These are phyloP conservation scores for Pleurotus pulmonarius DNA, from an alignment of 768 basidiomycete species.

Conservation along the genomic window DNA sequence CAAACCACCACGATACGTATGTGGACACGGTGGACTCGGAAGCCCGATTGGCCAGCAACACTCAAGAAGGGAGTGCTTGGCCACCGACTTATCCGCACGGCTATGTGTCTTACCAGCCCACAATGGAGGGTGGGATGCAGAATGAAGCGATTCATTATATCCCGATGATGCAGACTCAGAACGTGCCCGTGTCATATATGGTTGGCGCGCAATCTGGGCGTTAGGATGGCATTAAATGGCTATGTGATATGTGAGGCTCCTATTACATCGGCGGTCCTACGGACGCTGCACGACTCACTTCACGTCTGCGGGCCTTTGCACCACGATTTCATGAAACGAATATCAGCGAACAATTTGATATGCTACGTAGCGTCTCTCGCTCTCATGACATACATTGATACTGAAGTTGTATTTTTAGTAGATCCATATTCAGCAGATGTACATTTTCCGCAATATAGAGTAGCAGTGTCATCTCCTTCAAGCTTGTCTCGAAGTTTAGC, in stretches of 20 bases:
- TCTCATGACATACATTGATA: neutral
- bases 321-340: too few relatives aligned
- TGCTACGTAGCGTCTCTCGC: neutral
- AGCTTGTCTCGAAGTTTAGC: too few relatives aligned
- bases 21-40: neutral
- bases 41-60: constrained; percentile 4
- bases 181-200: neutral
- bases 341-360: too few relatives aligned
- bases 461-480: too few relatives aligned
- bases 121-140: neutral
- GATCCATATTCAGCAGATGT: neutral
- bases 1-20: too few relatives aligned
- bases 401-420: neutral
- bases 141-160: constrained; percentile 3
- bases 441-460: too few relatives aligned
- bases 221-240: too few relatives aligned
- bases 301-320: too few relatives aligned
- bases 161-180: neutral
- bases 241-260: too few relatives aligned
- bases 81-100: constrained; percentile 3
- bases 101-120: neutral
- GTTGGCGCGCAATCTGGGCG: neutral
- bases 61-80: neutral
- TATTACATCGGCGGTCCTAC: too few relatives aligned
- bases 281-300: too few relatives aligned